Evolutionary conservation across 768 basidiomycete species (phyloP).

Genomic region (Lyophyllum atratum): DNA sequence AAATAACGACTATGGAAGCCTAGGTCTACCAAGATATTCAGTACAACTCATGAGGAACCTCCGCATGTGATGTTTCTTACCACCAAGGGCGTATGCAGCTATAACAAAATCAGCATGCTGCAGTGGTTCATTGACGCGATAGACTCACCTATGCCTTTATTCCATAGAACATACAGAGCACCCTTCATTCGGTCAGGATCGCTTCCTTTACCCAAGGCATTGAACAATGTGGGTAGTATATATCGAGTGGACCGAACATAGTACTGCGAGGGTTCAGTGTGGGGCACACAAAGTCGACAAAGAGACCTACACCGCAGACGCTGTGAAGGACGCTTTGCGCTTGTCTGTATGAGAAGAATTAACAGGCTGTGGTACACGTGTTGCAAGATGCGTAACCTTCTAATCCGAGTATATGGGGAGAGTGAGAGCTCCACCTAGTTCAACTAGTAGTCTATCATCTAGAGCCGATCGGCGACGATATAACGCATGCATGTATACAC

Average conservation of each 20-base stretch:
- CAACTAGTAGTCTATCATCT: constrained; percentile 69
- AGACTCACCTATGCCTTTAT: constrained; percentile 64
- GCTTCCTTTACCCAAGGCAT: constrained; percentile 67
- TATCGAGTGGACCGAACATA: constrained; percentile 73
- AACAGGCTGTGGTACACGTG: neutral
- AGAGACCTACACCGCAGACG: constrained; percentile 57
- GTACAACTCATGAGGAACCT: neutral
- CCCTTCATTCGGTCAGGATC: constrained; percentile 97
- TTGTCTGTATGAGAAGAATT: constrained; percentile 47
- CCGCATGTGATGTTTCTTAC: constrained; percentile 36
- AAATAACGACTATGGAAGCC: constrained; percentile 59
- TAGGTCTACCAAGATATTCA: constrained; percentile 46
- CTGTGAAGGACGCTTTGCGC: constrained; percentile 67
- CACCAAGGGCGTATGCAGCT: constrained; percentile 72
- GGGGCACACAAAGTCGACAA: neutral
- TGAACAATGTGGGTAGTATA: constrained; percentile 60
- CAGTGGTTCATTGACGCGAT: neutral
- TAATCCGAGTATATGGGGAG: constrained; percentile 76
- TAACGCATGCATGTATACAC: constrained; percentile 75
- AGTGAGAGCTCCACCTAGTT: constrained; percentile 75
- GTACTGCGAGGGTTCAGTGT: constrained; percentile 41
- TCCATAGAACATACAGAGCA: constrained; percentile 78
- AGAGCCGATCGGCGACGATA: constrained; percentile 73
- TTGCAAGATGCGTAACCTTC: constrained; percentile 50
- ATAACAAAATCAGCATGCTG: constrained; percentile 9